Conservation (phyloP, 2,329 filamentous ascomycete genomes). For the Colletotrichum trifolii region DNA sequence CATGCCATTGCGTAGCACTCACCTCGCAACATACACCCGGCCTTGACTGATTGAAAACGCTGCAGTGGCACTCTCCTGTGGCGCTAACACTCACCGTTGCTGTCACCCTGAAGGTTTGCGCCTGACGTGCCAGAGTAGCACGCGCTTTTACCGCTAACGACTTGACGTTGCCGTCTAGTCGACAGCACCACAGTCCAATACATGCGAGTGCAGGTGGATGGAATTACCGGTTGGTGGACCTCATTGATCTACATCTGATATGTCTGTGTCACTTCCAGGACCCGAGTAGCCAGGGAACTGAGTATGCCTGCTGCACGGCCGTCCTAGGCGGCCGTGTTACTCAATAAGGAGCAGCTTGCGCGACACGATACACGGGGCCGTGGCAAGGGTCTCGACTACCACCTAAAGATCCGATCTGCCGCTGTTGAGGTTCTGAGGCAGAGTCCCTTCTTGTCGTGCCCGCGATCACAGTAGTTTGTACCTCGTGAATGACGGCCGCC, state of each 20-base stretch:
- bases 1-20: too few species aligned
- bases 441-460: too few species aligned
- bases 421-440: neutral
- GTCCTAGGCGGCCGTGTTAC: conserved; percentile 33
- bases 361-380: conserved; percentile 34
- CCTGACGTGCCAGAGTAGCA: conserved; percentile 26
- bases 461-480: conserved; percentile 8
- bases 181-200: conserved; percentile 15
- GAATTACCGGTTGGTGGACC: conserved; percentile 31
- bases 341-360: conserved; percentile 37
- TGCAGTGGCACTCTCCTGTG: neutral
- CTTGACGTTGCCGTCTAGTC: conserved; percentile 29
- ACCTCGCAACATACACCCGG: too few species aligned
- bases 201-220: conserved; percentile 3
- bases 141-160: conserved; percentile 18
- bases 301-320: conserved; percentile 28
- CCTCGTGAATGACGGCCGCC: conserved; percentile 13
- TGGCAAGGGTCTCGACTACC: conserved; percentile 28
- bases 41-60: neutral
- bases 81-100: conserved; percentile 25
- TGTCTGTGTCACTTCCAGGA: conserved; percentile 30
- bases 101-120: conserved; percentile 32
- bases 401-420: conserved; percentile 30
- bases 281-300: conserved; percentile 12
- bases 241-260: conserved; percentile 32